phyloP scores from a whole-genome alignment of 179 eudicot species.

The Sideroxylon spinosum region DNA sequence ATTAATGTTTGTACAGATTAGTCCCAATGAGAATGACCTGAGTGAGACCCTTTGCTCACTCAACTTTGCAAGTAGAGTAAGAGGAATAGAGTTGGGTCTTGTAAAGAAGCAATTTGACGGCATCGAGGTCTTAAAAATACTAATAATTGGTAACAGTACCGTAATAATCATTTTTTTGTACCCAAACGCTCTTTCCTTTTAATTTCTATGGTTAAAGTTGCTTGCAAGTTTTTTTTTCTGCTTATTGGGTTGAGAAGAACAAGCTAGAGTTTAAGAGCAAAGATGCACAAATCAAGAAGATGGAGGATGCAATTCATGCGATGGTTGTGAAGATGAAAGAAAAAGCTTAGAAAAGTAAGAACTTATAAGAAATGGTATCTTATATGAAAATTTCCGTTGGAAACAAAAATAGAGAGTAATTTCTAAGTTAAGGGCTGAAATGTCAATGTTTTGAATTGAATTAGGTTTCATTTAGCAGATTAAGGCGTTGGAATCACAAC shows the following conservation, averaged over 20 bases:
- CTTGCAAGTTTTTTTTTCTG: not conserved
- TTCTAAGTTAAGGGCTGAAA: not conserved
- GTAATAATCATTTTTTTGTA: not conserved
- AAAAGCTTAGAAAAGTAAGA: conserved; percentile 69
- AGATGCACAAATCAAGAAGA: conserved; percentile 71
- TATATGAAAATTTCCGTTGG: not conserved
- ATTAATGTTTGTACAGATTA: conserved; percentile 90
- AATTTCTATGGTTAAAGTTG: not conserved
- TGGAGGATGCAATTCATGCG: conserved; percentile 70
- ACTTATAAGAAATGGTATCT: conserved; percentile 78
- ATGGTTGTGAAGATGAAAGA: conserved; percentile 79
- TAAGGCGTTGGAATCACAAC: conserved; percentile 86
- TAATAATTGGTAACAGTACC: conserved; percentile 63
- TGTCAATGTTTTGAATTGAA: not conserved
- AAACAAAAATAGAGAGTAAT: not conserved
- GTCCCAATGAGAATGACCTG: conserved; percentile 83
- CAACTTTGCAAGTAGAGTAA: conserved; percentile 89
- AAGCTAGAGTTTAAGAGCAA: conserved; percentile 72
- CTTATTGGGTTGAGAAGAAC: conserved; percentile 61
- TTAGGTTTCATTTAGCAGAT: conserved; percentile 40
- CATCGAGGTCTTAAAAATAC: conserved; percentile 60
- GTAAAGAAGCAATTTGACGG: conserved; percentile 89
- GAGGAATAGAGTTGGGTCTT: conserved; percentile 95
- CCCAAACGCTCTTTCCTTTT: not conserved
- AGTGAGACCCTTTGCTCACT: conserved; percentile 91